Conservation (phyloP, 179 eudicot genomes). For the Sideroxylon spinosum region DNA sequence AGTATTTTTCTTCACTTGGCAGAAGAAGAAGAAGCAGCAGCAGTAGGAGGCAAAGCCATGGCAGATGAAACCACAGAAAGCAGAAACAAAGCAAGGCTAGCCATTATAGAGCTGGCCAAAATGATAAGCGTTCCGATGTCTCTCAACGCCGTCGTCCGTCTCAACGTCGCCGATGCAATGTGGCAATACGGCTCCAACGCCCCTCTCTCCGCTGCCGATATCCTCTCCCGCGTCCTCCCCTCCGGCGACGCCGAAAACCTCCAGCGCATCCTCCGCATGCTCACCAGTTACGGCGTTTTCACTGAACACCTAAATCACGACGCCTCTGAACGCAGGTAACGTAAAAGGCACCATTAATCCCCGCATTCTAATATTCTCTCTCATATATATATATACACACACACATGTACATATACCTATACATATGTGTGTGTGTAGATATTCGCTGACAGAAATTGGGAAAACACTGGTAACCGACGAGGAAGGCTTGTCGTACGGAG, state of each 20-base stretch:
- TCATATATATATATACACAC: background rate
- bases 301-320: constrained; percentile 24
- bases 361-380: background rate
- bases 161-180: constrained; percentile 40
- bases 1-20: too few relatives aligned
- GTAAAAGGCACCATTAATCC: background rate
- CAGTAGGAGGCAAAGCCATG: background rate
- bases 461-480: constrained; percentile 38
- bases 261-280: constrained; percentile 49
- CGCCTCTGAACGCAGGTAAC: constrained; percentile 19
- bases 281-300: constrained; percentile 41
- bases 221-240: constrained; percentile 26
- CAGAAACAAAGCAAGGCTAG: constrained; percentile 38
- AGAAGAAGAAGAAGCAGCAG: background rate
- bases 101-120: constrained; percentile 45
- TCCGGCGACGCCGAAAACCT: constrained; percentile 40
- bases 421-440: constrained; percentile 8
- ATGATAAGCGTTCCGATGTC: constrained; percentile 62
- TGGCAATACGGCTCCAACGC: constrained; percentile 38
- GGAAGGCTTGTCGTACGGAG: constrained; percentile 43
- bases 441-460: constrained; percentile 43
- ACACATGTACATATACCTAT: too few relatives aligned
- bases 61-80: constrained; percentile 33
- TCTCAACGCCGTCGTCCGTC: constrained; percentile 44
- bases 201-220: constrained; percentile 37